These are phyloP conservation scores for Waitea zeae DNA, from an alignment of 1,284 basidiomycete genomes.

Conservation along the genomic window DNA sequence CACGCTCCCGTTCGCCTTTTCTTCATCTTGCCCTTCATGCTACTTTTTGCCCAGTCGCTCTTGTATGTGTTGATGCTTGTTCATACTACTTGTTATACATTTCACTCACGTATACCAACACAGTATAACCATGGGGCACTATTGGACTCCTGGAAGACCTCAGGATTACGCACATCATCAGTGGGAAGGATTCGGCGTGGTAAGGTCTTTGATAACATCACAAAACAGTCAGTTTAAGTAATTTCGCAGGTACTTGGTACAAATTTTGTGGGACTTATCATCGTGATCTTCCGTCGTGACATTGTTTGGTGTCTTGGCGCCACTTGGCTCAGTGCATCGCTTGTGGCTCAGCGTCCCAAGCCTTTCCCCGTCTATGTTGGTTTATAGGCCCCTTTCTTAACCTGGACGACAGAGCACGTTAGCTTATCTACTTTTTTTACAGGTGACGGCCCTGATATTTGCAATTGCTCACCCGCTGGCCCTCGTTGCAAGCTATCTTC, in stretches of 20 bases:
- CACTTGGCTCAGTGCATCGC: slow-evolving; percentile 47
- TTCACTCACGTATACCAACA: neutral
- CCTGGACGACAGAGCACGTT: too few relatives aligned
- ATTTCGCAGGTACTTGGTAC: slow-evolving; percentile 23
- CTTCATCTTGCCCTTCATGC: slow-evolving; percentile 32
- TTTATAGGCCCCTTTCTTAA: too few relatives aligned
- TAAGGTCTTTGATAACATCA: slow-evolving; percentile 9
- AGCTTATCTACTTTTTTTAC: slow-evolving; percentile 1
- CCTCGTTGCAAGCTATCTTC: slow-evolving; percentile 22
- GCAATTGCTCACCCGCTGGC: slow-evolving; percentile 41
- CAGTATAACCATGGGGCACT: slow-evolving; percentile 36
- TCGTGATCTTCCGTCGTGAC: slow-evolving; percentile 37
- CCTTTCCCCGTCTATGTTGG: slow-evolving; percentile 43
- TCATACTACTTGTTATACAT: neutral
- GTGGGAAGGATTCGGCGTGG: slow-evolving; percentile 45
- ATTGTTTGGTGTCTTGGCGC: slow-evolving; percentile 57
- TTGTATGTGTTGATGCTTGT: slow-evolving; percentile 20
- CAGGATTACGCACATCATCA: slow-evolving; percentile 31
- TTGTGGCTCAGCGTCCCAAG: slow-evolving; percentile 44
- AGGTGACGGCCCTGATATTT: slow-evolving; percentile 42
- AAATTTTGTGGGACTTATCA: slow-evolving; percentile 33
- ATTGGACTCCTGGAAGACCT: slow-evolving; percentile 23
- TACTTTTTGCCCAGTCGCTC: slow-evolving; percentile 30
- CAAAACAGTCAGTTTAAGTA: neutral
- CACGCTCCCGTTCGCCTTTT: slow-evolving; percentile 62